Evolutionary conservation across 2,329 filamentous ascomycete species (phyloP).

Genomic region (Calonectria hongkongensis): DNA sequence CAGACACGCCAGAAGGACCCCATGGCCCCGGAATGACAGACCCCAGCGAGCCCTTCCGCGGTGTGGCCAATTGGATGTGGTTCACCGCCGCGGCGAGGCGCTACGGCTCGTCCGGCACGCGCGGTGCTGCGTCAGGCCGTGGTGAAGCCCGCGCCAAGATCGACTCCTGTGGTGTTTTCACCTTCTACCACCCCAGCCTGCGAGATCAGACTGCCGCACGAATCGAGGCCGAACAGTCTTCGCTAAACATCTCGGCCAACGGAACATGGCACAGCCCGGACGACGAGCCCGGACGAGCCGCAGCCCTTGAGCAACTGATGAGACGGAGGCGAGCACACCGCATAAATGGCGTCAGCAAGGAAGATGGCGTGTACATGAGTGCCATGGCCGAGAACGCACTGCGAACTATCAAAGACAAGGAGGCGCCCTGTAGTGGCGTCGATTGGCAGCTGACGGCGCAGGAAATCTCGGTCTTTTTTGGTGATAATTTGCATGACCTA

Average conservation of each 20-base stretch:
- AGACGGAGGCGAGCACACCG: constrained; percentile 1
- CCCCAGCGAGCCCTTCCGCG: constrained; percentile 1
- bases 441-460: constrained; percentile 6
- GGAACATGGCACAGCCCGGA: not conserved
- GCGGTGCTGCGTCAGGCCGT: not conserved
- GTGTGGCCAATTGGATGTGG: constrained; percentile 12
- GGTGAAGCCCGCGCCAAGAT: not conserved
- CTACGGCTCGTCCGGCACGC: constrained; percentile 3
- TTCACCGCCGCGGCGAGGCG: constrained; percentile 8
- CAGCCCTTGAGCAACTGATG: constrained; percentile 7
- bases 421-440: not conserved
- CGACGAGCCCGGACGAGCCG: not conserved
- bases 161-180: constrained; percentile 5
- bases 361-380: not conserved
- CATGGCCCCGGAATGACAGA: constrained; percentile 3
- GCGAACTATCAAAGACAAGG: not conserved
- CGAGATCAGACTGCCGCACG: not conserved
- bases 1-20: not conserved
- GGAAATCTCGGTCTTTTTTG: constrained; percentile 2
- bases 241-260: not conserved
- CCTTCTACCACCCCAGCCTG: constrained; percentile 1
- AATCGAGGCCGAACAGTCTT: not conserved
- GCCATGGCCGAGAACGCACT: not conserved
- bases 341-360: not conserved
- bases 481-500: not conserved